Evolutionary conservation across 2,329 filamentous ascomycete genomes (phyloP), one percentile per base, ranked within the genome.

Genomic region (Apiospora arundinis): DNA sequence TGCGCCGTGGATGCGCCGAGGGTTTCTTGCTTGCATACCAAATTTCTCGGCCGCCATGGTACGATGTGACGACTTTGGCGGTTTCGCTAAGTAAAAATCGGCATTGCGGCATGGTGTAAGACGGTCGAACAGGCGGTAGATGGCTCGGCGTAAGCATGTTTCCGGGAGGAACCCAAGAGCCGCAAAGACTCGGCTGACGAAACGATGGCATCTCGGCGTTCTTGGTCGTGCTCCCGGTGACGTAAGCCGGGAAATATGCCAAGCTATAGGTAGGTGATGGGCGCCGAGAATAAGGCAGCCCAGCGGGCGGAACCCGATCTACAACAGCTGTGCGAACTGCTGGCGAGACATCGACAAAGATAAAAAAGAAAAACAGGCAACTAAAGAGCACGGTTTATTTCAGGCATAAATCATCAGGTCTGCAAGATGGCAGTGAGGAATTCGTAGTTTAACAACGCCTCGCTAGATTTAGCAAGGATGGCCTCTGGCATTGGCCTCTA

Each of bases 1-100:
- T 63, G 32, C 56, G 56, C 56, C 56, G 32, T 63, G 56, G 14
- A 63, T 63, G 56, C 56, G 56, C 56, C 56, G 56, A 63, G 56
- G 18, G 40, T 63, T n/a, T n/a, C 56, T 23, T 63, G 28, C 8
- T n/a, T 37, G 21, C 9, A 18, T 40, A n/a, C 4, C n/a, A 14
- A n/a, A 14, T 37, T 37, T 52, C 23, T 60, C 28, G 28, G 52
- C 28, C 52, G 7, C 16, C 28, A 60, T 60, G 52, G 52, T 32
- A 60, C 28, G 28, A 60, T 60, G 52, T 60, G 28, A 60, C 52
- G 52, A 60, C 25, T 18, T 18, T 60, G 52, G 52, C 52, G 56
- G 18, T 40, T n/a, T 60, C 16, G 28, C 16, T 21, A 28, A 11
- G 28, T n/a, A 18, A 37, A 37, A n/a, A 11, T 63, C 56, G 56